Evolutionary conservation across 768 basidiomycete genomes (phyloP).

Genomic region (Agaricus subrufescens): DNA sequence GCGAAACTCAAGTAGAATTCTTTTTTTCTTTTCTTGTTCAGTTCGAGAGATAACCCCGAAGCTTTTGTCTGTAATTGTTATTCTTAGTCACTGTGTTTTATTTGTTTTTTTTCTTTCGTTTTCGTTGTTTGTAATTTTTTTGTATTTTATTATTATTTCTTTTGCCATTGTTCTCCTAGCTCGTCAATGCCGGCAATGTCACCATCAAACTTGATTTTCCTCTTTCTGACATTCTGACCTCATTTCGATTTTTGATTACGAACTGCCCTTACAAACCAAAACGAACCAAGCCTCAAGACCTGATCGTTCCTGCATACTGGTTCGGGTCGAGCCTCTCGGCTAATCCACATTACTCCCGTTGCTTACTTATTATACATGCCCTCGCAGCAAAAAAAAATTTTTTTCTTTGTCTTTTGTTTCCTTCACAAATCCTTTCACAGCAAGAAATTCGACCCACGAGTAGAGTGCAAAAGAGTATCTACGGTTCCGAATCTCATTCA

Average conservation of each 20-base stretch:
- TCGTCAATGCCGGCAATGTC: too few species aligned
- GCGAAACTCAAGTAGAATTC: conserved; percentile 18
- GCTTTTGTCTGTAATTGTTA: not conserved
- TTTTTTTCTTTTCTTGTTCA: too few species aligned
- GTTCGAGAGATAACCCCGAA: not conserved
- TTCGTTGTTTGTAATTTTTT: too few species aligned
- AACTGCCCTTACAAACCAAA: not conserved
- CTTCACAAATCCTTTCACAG: too few species aligned
- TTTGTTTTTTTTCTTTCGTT: not conserved
- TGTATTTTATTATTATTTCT: too few species aligned
- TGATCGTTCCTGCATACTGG: conserved; percentile 2
- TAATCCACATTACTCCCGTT: not conserved
- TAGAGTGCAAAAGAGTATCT: too few species aligned
- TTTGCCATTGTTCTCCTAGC: too few species aligned
- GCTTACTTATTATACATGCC: not conserved
- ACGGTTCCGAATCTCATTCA: too few species aligned
- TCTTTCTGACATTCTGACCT: not conserved
- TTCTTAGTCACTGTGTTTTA: not conserved
- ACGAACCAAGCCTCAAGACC: not conserved
- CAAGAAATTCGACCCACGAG: too few species aligned
- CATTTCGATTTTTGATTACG: not conserved
- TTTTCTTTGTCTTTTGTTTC: too few species aligned
- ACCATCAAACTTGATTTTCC: too few species aligned
- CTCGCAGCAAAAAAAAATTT: too few species aligned
- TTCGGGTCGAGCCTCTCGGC: not conserved